Conservation (phyloP, 176 grass and related monocot genomes). For the Poa annua region DNA sequence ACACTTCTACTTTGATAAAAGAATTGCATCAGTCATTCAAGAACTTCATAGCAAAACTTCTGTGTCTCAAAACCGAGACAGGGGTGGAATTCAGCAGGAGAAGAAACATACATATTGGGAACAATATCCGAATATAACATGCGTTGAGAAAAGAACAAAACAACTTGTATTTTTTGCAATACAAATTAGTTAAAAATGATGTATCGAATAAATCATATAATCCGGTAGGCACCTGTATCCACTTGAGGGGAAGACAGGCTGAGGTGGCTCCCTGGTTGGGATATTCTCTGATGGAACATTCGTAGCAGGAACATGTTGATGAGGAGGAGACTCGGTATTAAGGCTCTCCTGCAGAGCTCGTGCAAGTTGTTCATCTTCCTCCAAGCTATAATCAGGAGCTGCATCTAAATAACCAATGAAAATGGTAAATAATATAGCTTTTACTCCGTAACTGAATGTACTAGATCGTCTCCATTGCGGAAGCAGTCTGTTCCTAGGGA, state of each 20-base stretch:
- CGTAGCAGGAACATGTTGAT: constrained; percentile 44
- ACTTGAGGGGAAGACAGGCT: constrained; percentile 43
- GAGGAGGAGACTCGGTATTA: constrained; percentile 70
- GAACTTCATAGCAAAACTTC: background rate
- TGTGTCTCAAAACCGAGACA: constrained; percentile 10
- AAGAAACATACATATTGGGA: constrained; percentile 12
- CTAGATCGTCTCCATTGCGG: constrained; percentile 37
- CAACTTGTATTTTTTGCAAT: background rate
- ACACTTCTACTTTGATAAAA: background rate
- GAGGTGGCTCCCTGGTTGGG: constrained; percentile 30
- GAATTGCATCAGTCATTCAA: background rate
- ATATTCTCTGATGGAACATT: constrained; percentile 40
- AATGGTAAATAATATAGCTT: background rate
- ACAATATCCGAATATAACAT: constrained; percentile 11
- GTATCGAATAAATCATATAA: constrained; percentile 13
- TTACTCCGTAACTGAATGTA: constrained; percentile 2
- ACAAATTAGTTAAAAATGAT: constrained; percentile 24
- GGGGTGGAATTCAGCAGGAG: background rate
- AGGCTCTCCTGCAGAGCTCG: constrained; percentile 85
- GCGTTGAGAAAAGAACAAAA: background rate
- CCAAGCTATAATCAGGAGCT: constrained; percentile 61
- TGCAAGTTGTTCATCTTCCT: constrained; percentile 97
- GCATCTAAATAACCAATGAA: constrained; percentile 33
- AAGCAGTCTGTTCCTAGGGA: constrained; percentile 10
- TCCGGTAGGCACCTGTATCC: constrained; percentile 60